Evolutionary conservation across 1,284 basidiomycete genomes (phyloP), one percentile per base, ranked within the genome.

Genomic region (Pterulicium gracile): DNA sequence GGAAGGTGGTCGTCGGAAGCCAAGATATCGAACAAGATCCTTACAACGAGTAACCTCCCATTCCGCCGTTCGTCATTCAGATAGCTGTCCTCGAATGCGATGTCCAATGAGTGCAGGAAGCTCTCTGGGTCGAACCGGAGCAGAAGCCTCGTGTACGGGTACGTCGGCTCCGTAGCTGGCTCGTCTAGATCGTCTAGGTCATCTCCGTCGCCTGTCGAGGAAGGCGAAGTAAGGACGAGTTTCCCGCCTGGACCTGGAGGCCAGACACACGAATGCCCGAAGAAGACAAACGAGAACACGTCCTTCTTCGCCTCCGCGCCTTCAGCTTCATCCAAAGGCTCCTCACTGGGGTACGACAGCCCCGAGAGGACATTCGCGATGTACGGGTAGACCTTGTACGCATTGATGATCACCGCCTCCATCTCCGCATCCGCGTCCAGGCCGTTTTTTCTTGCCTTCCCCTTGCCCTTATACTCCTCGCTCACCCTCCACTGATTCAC

Each of bases 301-400:
- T 76, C 79, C 41, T 72, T 70, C 59, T 85, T 83, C 3, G 91
- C 91, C 32, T 67, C 64, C 3, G 70, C 57, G 0, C 79, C 81
- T 45, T 86, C 81, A 1, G 77, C 74, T 24, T 74, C 72, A 0
- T 73, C 67, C 46, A 96, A 64, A 0, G 78, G 72, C 51, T 87
- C 79, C 52, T 85, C 84, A 53, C 84, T 89, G 1, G 95, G 96
- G 58, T 95, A 97, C 0, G 82, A 78, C 19, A 88, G 69, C 1
- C 95, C 95, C 14, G 82, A 82, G n/a, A 98, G 72, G 32, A 83
- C 71, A 50, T 87, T 78, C 17, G 87, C 82, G n/a, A 98, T 70
- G 62, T 96, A 98, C 0, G 89, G 82, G 57, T 88, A 98, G 44
- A 97, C 75, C 64, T 93, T 95, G 71, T 96, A 94, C 1, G 90